Percentiles rank a stretch among this genome's conserved stretches.
Conservation (phyloP, 768 basidiomycete genomes). For the Lactarius deliciosus region DNA sequence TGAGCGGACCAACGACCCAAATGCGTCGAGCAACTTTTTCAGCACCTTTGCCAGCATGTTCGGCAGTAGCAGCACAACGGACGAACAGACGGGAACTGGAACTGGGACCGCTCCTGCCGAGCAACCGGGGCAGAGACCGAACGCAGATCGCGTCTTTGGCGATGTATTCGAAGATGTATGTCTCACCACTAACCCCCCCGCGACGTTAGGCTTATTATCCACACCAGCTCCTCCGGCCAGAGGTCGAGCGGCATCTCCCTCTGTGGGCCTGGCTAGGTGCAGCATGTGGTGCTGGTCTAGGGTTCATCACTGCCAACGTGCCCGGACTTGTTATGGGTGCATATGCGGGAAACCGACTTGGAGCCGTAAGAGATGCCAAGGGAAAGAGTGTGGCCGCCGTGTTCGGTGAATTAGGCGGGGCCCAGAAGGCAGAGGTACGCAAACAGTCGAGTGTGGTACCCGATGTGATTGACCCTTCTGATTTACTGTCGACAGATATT, state of each 20-base stretch:
- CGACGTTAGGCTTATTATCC: background rate
- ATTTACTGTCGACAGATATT: conserved; percentile 63
- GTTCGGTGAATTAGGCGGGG: conserved; percentile 70
- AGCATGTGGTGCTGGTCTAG: conserved; percentile 60
- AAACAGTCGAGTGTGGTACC: background rate
- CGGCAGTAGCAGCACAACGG: conserved; percentile 33
- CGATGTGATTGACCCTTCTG: background rate
- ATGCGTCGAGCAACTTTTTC: conserved; percentile 74
- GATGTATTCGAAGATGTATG: conserved; percentile 90
- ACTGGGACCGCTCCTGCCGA: conserved; percentile 35
- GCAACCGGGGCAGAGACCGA: conserved; percentile 48
- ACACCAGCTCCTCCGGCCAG: conserved; percentile 71
- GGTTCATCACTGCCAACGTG: conserved; percentile 63
- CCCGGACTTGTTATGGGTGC: conserved; percentile 87
- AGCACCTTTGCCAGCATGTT: conserved; percentile 74
- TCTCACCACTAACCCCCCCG: conserved; percentile 5
- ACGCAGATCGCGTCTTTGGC: conserved; percentile 80
- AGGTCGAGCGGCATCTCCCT: conserved; percentile 66
- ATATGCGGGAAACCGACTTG: conserved; percentile 85
- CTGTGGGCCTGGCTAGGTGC: conserved; percentile 79
- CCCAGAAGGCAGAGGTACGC: conserved; percentile 84
- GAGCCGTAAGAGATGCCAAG: conserved; percentile 91
- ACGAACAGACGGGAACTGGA: conserved; percentile 32
- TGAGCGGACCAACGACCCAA: conserved; percentile 61
- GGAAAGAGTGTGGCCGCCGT: conserved; percentile 91